These are phyloP conservation scores for Candida stauntonica DNA, from an alignment of 805 yeast species.

Conservation along the genomic window DNA sequence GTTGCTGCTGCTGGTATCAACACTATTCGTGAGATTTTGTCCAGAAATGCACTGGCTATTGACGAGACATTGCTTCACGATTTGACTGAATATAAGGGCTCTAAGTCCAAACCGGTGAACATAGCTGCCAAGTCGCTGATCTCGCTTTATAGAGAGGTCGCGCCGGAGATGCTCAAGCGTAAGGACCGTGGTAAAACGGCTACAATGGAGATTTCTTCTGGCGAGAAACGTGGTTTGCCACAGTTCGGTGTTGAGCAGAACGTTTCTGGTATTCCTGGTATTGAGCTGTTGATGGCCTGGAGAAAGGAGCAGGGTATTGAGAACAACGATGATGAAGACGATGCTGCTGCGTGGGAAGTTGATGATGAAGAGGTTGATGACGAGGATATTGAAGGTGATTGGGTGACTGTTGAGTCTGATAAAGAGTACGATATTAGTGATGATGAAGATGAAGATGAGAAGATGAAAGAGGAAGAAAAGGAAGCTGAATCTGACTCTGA, in stretches of 20 bases:
- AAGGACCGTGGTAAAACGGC: slow-evolving; percentile 95
- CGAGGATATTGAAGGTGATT: slow-evolving; percentile 76
- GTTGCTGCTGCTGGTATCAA: slow-evolving; percentile 98
- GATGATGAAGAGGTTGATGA: slow-evolving; percentile 46
- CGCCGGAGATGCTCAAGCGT: slow-evolving; percentile 88
- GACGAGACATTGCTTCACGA: slow-evolving; percentile 87
- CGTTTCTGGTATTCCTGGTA: slow-evolving; percentile 79
- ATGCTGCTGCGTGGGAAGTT: slow-evolving; percentile 56
- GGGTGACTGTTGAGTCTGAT: slow-evolving; percentile 85
- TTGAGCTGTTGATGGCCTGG: slow-evolving; percentile 89
- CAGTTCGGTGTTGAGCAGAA: slow-evolving; percentile 72
- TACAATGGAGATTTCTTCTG: slow-evolving; percentile 69
- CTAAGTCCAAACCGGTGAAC: slow-evolving; percentile 89
- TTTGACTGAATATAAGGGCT: slow-evolving; percentile 83
- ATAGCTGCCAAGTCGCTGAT: slow-evolving; percentile 91
- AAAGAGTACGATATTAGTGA: slow-evolving; percentile 62
- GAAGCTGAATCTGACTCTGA: slow-evolving; percentile 50
- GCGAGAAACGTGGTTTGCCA: slow-evolving; percentile 49
- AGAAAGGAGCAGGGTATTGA: slow-evolving; percentile 53
- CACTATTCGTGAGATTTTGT: slow-evolving; percentile 86
- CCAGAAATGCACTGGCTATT: slow-evolving; percentile 93
- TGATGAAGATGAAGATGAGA: slow-evolving; percentile 34
- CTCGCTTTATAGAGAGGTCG: slow-evolving; percentile 84
- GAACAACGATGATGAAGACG: slow-evolving; percentile 54
- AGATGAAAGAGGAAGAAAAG: slow-evolving; percentile 33